Base-by-base conservation (phyloP, 2,329 filamentous ascomycete species). In the Dactylellina cionopaga region DNA sequence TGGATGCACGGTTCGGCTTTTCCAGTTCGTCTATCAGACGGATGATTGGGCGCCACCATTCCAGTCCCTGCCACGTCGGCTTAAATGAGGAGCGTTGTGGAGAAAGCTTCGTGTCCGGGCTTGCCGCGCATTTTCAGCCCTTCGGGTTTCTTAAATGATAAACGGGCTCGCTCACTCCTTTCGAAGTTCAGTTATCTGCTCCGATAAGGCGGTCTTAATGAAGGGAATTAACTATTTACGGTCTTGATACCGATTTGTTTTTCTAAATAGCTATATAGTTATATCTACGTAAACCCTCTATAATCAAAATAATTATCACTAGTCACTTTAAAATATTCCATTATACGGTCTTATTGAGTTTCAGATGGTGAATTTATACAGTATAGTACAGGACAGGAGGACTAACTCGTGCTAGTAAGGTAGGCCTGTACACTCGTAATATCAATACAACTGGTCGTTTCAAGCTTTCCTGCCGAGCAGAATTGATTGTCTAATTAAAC, bases 1-100 rank as follows among this genome's bases (percentile, higher is more conserved):
- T 11, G 46, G 46, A 47, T 55, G 44, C 58, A 44, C 39, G 17
- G 19, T 44, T 64, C 51, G 41, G 60, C 43, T n/a, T 29, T 7
- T 37, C 41, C 39, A 56, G 22, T 17, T 64, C 37, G 46, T 27
- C 37, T 37, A n/a, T 31, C 25, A 65, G 7, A 24, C n/a, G 11
- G n/a, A 10, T 55, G 60, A 65, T 65, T 65, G 60, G 60, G 31
- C 60, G 60, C 60, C 60, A 65, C 51, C 22, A n/a, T 10, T 27
- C 9, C 11, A 13, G 19, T 22, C 17, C 19, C 31, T 35, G 5
- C 29, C 35, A 19, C 9, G 41, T 39, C 9, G 19, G 25, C 22
- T 22, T 6, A 19, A 49, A 17, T n/a, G 13, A 25, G 33, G 29
- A 39, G 13, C 6, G 22, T 35, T 25, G 44, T 47, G 49, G 39